Evolutionary conservation across 2,329 filamentous ascomycete species (phyloP), one percentile per base, ranked within the genome.

Genomic region (Hypomyces rosellus): DNA sequence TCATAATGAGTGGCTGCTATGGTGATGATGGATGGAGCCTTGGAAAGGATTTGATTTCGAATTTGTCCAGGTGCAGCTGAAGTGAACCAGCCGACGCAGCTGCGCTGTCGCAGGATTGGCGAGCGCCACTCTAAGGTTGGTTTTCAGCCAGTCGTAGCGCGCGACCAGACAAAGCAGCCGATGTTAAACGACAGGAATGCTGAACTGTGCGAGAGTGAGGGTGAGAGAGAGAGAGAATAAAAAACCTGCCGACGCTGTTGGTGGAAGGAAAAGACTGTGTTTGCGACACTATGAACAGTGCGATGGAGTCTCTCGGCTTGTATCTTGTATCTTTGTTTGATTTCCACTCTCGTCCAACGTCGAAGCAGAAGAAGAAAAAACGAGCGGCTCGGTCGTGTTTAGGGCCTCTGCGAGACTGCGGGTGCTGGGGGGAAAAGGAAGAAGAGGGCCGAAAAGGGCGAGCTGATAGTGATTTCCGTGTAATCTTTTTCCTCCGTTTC

Each of bases 1-100:
- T 85, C 82, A 85, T 85, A 66, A 61, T 83, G 66, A 61, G 57
- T 25, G 38, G 2, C 12, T 43, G 9, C 20, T 22, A n/a, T 9
- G 43, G n/a, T 43, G 16, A 37, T 12, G 39, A 36, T 13, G 43
- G n/a, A 18, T 49, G 15, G 15, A 3, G 40, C 44, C 11, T 20
- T 44, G 3, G 25, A 30, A 30, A 30, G 25, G 25, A 30, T 30
- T 30, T 30, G 25, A 30, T 30, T 30, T 30, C 25, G 25, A 30
- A 8, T 30, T 30, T 30, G 14, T 34, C 6, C 22, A 33, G 16
- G 16, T 33, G 36, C 34, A 48, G 50, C 50, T 39, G 46, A 42
- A 36, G 34, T 25, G 49, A 25, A 41, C 12, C 45, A 47, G 49
- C 40, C 6, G 8, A 41, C 16, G 20, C 39, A 43, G 15, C 16